Percentiles rank a stretch among this genome's conserved stretches.
phyloP scores from a whole-genome alignment of 805 yeast genomes.

The Dipodascus albidus region DNA sequence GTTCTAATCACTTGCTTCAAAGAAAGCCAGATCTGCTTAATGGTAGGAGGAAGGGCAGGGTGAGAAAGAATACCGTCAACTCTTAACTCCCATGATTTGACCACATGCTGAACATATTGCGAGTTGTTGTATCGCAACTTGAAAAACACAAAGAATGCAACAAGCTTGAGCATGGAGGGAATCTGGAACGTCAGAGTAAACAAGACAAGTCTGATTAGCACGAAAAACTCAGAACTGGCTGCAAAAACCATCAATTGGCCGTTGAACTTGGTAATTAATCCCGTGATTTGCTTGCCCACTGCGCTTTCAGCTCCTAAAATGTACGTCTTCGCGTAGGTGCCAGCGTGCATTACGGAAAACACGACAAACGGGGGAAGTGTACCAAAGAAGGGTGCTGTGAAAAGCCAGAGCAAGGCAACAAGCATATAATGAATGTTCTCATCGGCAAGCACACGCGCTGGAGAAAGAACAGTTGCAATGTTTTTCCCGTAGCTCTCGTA shows the following conservation, averaged over 20 bases:
- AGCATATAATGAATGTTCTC: slow-evolving; percentile 67
- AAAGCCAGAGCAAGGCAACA: slow-evolving; percentile 42
- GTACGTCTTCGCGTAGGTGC: slow-evolving; percentile 55
- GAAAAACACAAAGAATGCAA: slow-evolving; percentile 48
- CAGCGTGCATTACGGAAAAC: slow-evolving; percentile 72
- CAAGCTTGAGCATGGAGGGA: slow-evolving; percentile 44
- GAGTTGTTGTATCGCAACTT: slow-evolving; percentile 72
- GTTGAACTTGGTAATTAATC: slow-evolving; percentile 41
- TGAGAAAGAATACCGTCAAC: slow-evolving; percentile 45
- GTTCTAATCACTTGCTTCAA: slow-evolving; percentile 27
- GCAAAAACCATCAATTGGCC: slow-evolving; percentile 48
- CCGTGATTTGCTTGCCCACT: slow-evolving; percentile 25
- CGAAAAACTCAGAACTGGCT: slow-evolving; percentile 44
- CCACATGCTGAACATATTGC: slow-evolving; percentile 53
- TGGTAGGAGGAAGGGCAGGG: slow-evolving; percentile 40
- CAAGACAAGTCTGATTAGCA: slow-evolving; percentile 19
- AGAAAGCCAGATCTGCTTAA: slow-evolving; percentile 39
- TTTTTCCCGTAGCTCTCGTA: slow-evolving; percentile 38
- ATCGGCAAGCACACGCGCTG: slow-evolving; percentile 34
- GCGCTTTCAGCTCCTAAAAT: slow-evolving; percentile 32
- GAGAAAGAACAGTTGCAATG: slow-evolving; percentile 13
- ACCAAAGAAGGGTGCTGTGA: slow-evolving; percentile 48
- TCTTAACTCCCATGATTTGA: slow-evolving; percentile 60
- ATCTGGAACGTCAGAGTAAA: slow-evolving; percentile 47
- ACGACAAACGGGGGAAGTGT: slow-evolving; percentile 64